These are phyloP conservation scores for Penicillium manginii DNA, from an alignment of 495 filamentous ascomycete genomes.

Conservation along the genomic window DNA sequence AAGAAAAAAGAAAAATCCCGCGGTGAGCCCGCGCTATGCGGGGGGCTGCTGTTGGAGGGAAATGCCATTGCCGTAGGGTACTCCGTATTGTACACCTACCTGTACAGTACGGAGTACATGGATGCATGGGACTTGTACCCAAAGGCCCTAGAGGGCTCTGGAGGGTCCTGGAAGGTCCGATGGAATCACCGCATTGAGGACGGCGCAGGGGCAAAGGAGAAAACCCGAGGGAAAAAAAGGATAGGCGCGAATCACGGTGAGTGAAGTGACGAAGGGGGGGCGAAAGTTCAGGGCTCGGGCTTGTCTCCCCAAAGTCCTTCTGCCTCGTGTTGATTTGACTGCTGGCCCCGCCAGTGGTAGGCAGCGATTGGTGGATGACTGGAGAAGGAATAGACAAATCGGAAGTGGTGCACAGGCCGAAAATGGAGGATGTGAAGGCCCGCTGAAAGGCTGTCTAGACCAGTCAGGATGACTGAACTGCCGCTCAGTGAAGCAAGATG, in stretches of 20 bases:
- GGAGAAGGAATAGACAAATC: conserved; percentile 14
- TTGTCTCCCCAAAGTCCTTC: neutral
- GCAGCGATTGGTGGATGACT: conserved; percentile 10
- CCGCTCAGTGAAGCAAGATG: conserved; percentile 7
- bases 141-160: neutral
- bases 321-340: conserved; percentile 24
- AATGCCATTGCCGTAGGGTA: too few relatives aligned
- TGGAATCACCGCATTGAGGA: neutral
- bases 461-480: conserved; percentile 6
- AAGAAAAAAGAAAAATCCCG: neutral
- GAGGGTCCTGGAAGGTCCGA: neutral
- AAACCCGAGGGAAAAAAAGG: neutral
- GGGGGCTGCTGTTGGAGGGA: neutral
- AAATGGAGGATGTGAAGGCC: neutral
- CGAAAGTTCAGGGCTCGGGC: neutral
- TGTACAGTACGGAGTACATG: too few relatives aligned
- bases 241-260: conserved; percentile 3
- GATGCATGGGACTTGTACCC: neutral
- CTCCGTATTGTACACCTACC: too few relatives aligned
- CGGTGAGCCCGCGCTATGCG: conserved; percentile 1
- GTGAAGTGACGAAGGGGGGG: neutral
- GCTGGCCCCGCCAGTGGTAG: conserved; percentile 12
- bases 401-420: conserved; percentile 10
- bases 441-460: conserved; percentile 7
- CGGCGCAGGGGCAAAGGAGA: neutral